Base-by-base conservation (phyloP, 164 flowering plant species). In the Dillenia suffruticosa region DNA sequence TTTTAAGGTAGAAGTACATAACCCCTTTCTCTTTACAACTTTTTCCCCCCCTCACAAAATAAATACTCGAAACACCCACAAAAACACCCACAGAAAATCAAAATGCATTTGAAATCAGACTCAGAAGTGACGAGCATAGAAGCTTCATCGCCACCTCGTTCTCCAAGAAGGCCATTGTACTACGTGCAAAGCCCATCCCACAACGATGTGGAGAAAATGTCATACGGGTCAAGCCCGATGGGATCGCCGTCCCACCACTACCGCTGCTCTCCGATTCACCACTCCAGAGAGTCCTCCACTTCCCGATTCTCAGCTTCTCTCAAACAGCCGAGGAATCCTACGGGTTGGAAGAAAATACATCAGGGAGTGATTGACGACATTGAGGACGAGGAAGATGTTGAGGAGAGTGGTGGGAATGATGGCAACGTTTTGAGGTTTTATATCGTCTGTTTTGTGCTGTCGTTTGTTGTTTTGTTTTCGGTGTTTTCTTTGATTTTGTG, bases 131-230 rank as follows among this genome's bases (percentile, higher is more conserved):
- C 97, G 58, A 91, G 93, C 77, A 50, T 83, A 12, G 91, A 80
- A 40, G 77, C 87, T 17, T 81, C 87, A 2, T 69, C 96, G 12
- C 95, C 89, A 53, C 82, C 83, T 9, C 75, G 89, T n/a, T 85
- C 95, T 0, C 92, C 96, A 0, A 79, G 85, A 12, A 69, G 94
- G 54, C 86, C 85, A 3, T 48, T 82, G 10, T 88, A 91, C 89
- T 92, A 84, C 80, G 97, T 95, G 16, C 96, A 95, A 73, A 86
- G 94, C 70, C 99, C 99, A 0, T 90, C 99, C 3, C 87, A 84
- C 63, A 89, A 86, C 68, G 98, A 94, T 56, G 82, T 61, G 6
- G 97, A 91, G 73, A 90, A 89, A 63, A 79, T 89, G 87, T 91
- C 99, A 0, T 84, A 78, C 68, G 80, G 81, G 15, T 91, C 91